Percentiles rank a stretch among this genome's conserved stretches.
Conservation (phyloP, 805 yeast species). For the Myxozyma sirexii region DNA sequence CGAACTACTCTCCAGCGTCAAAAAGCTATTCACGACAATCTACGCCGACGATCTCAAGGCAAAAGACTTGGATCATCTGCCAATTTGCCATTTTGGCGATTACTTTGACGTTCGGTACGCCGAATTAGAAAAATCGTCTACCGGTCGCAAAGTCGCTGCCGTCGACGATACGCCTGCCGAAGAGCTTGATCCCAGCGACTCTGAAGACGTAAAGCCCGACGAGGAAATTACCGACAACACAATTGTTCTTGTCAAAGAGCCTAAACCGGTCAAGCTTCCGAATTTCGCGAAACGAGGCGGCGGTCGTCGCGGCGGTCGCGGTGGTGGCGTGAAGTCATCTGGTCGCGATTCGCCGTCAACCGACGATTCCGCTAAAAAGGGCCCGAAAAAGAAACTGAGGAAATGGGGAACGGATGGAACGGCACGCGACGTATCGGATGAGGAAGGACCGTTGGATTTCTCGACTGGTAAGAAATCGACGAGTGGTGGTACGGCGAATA, state of each 20-base stretch:
- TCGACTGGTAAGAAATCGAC: conserved; percentile 43
- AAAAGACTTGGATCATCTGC: conserved; percentile 17
- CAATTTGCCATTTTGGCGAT: conserved; percentile 38
- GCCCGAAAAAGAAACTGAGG: conserved; percentile 51
- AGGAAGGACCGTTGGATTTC: conserved; percentile 56
- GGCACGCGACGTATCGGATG: conserved; percentile 49
- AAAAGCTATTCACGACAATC: conserved; percentile 41
- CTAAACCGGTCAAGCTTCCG: not conserved
- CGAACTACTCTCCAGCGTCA: conserved; percentile 40
- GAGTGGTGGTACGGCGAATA: not conserved
- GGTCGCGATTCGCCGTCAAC: not conserved
- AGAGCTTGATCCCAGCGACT: not conserved
- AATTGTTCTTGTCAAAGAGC: not conserved
- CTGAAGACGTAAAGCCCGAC: not conserved
- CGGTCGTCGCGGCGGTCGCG: conserved; percentile 16
- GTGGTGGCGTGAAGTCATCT: not conserved
- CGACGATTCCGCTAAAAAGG: conserved; percentile 23
- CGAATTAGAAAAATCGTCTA: conserved; percentile 34
- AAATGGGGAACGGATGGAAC: conserved; percentile 70
- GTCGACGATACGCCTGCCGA: conserved; percentile 1
- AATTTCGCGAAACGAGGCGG: conserved; percentile 18
- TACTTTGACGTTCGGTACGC: conserved; percentile 41
- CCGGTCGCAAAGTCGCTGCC: conserved; percentile 2
- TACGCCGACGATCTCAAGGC: conserved; percentile 34
- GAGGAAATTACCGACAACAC: not conserved